Base-by-base conservation (phyloP, 495 filamentous ascomycete genomes). In the Xylaria cubensis region DNA sequence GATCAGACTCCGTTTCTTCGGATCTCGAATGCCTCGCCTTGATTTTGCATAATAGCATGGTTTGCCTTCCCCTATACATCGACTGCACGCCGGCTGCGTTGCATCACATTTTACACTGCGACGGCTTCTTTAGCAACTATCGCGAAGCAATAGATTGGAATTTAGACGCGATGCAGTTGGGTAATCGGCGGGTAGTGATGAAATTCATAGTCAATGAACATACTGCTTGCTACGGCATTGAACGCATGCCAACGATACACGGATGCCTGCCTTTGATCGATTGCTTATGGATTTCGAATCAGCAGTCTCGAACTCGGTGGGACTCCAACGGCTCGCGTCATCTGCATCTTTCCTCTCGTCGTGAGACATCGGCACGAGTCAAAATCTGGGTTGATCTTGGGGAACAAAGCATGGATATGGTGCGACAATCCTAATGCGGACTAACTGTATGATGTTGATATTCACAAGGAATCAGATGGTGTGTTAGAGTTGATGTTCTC, bases 31-130 rank as follows among this genome's bases (percentile, higher is more conserved):
- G 7, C 87, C 87, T 64, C 88, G 82, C n/a, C 87, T 82, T 55
- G 86, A 88, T 48, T 83, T 83, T n/a, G 82, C 76, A 77, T 88
- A 88, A 56, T 77, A 80, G 69, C 87, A 89, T 32, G 83, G 75
- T 71, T 83, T 82, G 48, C 79, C 80, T 62, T 82, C 78, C n/a
- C 78, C 78, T 42, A 73, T 67, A 67, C 88, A 89, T 21, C 86
- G 81, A 64, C 72, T 80, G 67, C 86, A 83, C 48, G 78, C 73
- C 13, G 88, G 88, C 65, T 83, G 76, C 15, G 81, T 81, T 32
- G 86, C 85, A 71, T 89, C 87, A 74, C 88, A 90, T 77, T 89
- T 90, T n/a, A 90, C 76, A 77, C 70, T 72, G 50, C 39, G 34
- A 53, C 32, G 13, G 21, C 26, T 15, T 53, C 1, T 21, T 72